Conservation (phyloP, 106 monocot species). For the Apostasia shenzhenica region DNA sequence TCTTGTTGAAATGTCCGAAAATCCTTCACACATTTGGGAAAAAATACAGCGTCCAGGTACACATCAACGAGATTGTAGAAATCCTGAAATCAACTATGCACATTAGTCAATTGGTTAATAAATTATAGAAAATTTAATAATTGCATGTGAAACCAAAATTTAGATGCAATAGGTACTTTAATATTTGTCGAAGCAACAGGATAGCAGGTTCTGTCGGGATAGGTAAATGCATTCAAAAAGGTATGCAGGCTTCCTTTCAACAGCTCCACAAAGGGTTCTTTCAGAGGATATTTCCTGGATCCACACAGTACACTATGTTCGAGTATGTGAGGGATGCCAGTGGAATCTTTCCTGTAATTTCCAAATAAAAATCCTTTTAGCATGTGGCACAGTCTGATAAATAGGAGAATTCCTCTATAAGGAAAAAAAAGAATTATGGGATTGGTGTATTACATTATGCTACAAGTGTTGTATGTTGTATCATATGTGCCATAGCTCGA, state of each 20-base stretch:
- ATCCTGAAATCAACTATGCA: slow-evolving; percentile 42
- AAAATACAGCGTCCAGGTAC: slow-evolving; percentile 96
- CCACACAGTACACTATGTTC: slow-evolving; percentile 99
- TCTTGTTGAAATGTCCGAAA: slow-evolving; percentile 98
- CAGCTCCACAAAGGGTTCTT: slow-evolving; percentile 97
- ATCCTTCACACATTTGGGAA: slow-evolving; percentile 92
- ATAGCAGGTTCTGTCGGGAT: slow-evolving; percentile 98
- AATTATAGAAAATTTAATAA: neutral
- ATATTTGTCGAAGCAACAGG: slow-evolving; percentile 98
- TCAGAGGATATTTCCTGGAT: slow-evolving; percentile 95
- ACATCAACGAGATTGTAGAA: slow-evolving; percentile 99
- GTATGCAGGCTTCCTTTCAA: slow-evolving; percentile 93
- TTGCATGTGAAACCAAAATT: slow-evolving; percentile 4
- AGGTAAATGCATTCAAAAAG: slow-evolving; percentile 98
- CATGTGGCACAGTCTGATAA: too few species aligned
- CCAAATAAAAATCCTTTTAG: neutral
- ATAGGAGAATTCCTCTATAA: too few species aligned
- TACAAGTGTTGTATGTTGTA: neutral
- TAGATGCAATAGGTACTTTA: slow-evolving; percentile 39
- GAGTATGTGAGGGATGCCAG: slow-evolving; percentile 98
- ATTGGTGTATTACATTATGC: too few species aligned
- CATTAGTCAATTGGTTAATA: neutral
- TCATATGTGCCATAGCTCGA: neutral
- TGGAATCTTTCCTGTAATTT: slow-evolving; percentile 86
- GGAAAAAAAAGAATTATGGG: too few species aligned